Evolutionary conservation across 257 asterid species (phyloP).

Genomic region (Capsicum chinense): DNA sequence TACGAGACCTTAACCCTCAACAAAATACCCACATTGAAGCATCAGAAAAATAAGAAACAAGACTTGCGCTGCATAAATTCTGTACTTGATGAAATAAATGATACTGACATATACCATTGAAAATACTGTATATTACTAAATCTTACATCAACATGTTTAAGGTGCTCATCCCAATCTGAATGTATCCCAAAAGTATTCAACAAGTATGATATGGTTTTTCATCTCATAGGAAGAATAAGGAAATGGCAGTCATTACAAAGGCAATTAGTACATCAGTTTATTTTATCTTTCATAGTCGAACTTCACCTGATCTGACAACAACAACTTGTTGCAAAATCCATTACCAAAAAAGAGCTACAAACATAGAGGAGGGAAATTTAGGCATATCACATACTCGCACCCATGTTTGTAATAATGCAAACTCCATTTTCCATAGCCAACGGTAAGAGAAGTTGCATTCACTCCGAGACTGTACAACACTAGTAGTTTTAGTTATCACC

Average conservation of each 20-base stretch:
- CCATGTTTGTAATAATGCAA: conserved; percentile 92
- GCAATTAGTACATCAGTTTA: background rate
- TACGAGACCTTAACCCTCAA: no score
- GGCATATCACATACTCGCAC: conserved; percentile 70
- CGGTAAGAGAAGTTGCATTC: conserved; percentile 94
- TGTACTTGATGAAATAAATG: conserved; percentile 16
- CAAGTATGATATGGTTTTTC: conserved; percentile 10
- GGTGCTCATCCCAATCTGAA: conserved; percentile 66
- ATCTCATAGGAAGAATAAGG: conserved; percentile 30
- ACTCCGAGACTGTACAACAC: conserved; percentile 74
- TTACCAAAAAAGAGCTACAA: background rate
- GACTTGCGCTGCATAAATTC: background rate
- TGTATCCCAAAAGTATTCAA: conserved; percentile 31
- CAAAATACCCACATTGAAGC: background rate
- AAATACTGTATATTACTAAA: conserved; percentile 42
- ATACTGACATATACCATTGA: conserved; percentile 12
- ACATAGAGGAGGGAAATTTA: background rate
- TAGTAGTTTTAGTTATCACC: background rate
- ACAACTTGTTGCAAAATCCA: conserved; percentile 51
- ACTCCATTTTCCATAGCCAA: conserved; percentile 82
- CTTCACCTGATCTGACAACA: conserved; percentile 65
- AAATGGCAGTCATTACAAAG: background rate
- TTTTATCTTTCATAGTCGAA: conserved; percentile 26
- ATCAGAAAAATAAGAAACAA: conserved; percentile 5
- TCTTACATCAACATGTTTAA: conserved; percentile 74